Evolutionary conservation across 352 stramenopile species (phyloP).

Genomic region (Globisporangium uncinulatum): DNA sequence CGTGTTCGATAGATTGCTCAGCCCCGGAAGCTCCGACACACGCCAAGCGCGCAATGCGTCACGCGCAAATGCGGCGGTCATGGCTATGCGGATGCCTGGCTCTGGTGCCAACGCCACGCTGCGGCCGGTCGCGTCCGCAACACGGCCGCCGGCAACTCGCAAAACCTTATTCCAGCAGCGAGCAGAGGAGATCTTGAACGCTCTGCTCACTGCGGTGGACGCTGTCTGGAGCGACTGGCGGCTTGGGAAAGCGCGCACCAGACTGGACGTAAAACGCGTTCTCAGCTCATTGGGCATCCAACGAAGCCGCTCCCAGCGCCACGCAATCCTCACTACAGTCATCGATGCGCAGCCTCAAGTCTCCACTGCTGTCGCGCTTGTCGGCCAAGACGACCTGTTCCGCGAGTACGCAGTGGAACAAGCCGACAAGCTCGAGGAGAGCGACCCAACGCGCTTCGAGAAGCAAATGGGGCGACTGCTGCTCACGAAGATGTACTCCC

Average conservation of each 20-base stretch:
- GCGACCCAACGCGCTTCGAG: conserved; percentile 3
- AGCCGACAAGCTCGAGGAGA: background rate
- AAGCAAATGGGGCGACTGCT: conserved; percentile 20
- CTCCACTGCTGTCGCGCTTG: background rate
- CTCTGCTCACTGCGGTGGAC: conserved; percentile 16
- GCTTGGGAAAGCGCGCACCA: conserved; percentile 17
- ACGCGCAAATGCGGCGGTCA: background rate
- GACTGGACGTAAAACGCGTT: conserved; percentile 15
- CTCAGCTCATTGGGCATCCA: conserved; percentile 11
- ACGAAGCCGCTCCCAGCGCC: conserved; percentile 10
- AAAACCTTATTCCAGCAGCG: background rate
- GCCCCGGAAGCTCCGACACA: background rate
- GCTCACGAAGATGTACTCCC: conserved; percentile 35
- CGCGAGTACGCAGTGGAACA: background rate
- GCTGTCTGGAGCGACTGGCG: conserved; percentile 48
- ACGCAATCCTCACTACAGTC: background rate
- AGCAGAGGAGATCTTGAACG: conserved; percentile 2
- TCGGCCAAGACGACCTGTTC: conserved; percentile 2
- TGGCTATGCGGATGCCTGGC: background rate
- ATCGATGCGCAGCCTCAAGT: background rate
- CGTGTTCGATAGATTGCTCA: conserved; percentile 15
- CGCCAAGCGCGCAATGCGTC: background rate
- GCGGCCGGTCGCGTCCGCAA: background rate
- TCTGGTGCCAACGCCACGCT: background rate
- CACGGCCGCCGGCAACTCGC: background rate